Percentiles rank a stretch among this genome's conserved stretches.
These are phyloP conservation scores for Agaricales sp. DNA, from an alignment of 1,284 basidiomycete genomes.

Conservation along the genomic window DNA sequence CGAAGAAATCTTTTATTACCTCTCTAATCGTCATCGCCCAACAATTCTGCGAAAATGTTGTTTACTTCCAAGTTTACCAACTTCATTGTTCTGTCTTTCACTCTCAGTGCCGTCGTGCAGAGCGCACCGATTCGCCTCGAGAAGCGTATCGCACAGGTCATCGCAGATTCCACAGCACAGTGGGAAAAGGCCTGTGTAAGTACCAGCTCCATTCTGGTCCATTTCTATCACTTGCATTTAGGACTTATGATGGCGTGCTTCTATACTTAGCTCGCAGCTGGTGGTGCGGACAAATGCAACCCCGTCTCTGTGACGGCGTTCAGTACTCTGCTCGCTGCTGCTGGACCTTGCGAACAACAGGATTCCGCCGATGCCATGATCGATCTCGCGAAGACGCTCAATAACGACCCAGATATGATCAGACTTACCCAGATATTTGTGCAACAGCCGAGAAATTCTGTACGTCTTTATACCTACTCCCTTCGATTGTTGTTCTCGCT, in stretches of 20 bases:
- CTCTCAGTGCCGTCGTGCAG: neutral
- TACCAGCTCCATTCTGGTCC: too few species aligned
- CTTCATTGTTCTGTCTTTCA: neutral
- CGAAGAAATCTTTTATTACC: too few species aligned
- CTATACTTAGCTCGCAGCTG: conserved; percentile 30
- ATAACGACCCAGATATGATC: conserved; percentile 20
- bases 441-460: conserved; percentile 44
- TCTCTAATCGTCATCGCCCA: neutral
- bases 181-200: conserved; percentile 24
- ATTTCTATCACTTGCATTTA: too few species aligned
- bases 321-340: conserved; percentile 16
- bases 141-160: conserved; percentile 15
- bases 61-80: neutral
- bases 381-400: conserved; percentile 19
- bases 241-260: too few species aligned
- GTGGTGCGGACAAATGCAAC: conserved; percentile 18
- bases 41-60: too few species aligned
- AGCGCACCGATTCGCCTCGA: neutral
- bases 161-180: conserved; percentile 12
- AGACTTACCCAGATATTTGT: conserved; percentile 27
- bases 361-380: conserved; percentile 22
- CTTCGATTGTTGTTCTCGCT: too few species aligned
- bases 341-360: conserved; percentile 19
- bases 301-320: conserved; percentile 15
- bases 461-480: too few species aligned